A percentile compares a stretch with the other conserved stretches of the same genome.
These are phyloP conservation scores for Halophytophthora batemanensis DNA, from an alignment of 352 stramenopile genomes.

Conservation along the genomic window DNA sequence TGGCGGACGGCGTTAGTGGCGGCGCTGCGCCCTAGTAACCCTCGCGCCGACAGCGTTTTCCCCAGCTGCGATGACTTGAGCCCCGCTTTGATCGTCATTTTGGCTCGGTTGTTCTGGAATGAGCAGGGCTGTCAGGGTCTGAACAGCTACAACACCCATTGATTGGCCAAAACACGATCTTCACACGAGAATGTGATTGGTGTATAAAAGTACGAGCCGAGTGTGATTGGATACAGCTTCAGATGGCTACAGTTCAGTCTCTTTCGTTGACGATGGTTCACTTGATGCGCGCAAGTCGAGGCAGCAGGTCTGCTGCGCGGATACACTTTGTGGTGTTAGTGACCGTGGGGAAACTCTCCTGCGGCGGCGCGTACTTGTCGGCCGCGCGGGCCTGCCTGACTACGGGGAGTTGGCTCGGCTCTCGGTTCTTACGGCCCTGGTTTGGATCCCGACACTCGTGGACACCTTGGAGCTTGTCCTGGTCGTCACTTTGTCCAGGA, in stretches of 20 bases:
- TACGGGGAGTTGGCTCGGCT: constrained; percentile 7
- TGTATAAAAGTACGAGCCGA: constrained; percentile 9
- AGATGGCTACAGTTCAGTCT: constrained; percentile 8
- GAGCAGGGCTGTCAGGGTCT: too few species aligned
- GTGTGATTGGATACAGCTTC: neutral
- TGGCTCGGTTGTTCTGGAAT: neutral
- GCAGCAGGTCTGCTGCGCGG: constrained; percentile 37
- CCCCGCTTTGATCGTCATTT: neutral
- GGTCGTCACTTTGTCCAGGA: constrained; percentile 5
- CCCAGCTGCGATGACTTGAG: neutral
- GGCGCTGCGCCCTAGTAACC: neutral
- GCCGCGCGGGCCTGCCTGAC: constrained; percentile 5
- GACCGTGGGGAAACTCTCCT: constrained; percentile 28
- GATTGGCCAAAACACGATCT: constrained; percentile 20
- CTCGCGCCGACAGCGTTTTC: neutral
- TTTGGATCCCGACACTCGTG: constrained; percentile 11
- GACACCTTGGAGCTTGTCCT: constrained; percentile 7
- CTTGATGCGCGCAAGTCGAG: constrained; percentile 7
- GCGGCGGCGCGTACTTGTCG: constrained; percentile 13
- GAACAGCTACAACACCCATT: constrained; percentile 4
- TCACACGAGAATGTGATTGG: constrained; percentile 11
- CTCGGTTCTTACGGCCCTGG: constrained; percentile 2
- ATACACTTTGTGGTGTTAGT: constrained; percentile 42
- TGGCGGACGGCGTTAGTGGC: constrained; percentile 19
- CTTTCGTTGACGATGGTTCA: neutral